Percentiles rank a stretch among this genome's conserved stretches.
These are phyloP conservation scores for Voacanga thouarsii DNA, from an alignment of 257 asterid species.

Conservation along the genomic window DNA sequence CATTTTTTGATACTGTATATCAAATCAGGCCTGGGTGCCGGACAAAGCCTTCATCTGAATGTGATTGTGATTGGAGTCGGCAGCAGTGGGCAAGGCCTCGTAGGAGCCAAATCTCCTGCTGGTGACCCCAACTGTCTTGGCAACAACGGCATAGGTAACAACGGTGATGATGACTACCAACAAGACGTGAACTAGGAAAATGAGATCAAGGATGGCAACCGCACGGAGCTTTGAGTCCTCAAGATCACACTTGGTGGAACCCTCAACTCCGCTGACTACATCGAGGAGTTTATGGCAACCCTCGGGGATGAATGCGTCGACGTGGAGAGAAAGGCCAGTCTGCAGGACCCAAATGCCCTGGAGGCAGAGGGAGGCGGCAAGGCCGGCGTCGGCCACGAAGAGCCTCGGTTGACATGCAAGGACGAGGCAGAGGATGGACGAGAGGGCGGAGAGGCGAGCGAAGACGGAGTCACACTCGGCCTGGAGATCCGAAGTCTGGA, in stretches of 20 bases:
- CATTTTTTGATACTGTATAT: neutral
- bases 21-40: slow-evolving; percentile 76
- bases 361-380: slow-evolving; percentile 61
- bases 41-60: slow-evolving; percentile 82
- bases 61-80: slow-evolving; percentile 66
- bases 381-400: slow-evolving; percentile 59
- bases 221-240: slow-evolving; percentile 94
- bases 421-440: slow-evolving; percentile 45
- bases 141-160: slow-evolving; percentile 48
- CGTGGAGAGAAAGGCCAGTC: slow-evolving; percentile 78
- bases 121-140: slow-evolving; percentile 47
- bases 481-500: slow-evolving; percentile 86
- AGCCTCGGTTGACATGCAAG: slow-evolving; percentile 56
- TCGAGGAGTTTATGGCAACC: slow-evolving; percentile 95
- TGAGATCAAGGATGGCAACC: slow-evolving; percentile 68
- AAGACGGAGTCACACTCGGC: slow-evolving; percentile 64
- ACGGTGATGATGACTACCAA: slow-evolving; percentile 54
- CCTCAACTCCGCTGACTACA: slow-evolving; percentile 86
- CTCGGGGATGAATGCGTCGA: slow-evolving; percentile 88
- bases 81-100: slow-evolving; percentile 60
- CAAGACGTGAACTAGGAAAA: slow-evolving; percentile 62
- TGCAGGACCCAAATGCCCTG: slow-evolving; percentile 92
- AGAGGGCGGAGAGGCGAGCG: slow-evolving; percentile 50
- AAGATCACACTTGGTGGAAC: slow-evolving; percentile 91
- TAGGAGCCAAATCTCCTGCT: slow-evolving; percentile 70